phyloP scores from a whole-genome alignment of 805 yeast species.

The Debaryomyces castellii region DNA sequence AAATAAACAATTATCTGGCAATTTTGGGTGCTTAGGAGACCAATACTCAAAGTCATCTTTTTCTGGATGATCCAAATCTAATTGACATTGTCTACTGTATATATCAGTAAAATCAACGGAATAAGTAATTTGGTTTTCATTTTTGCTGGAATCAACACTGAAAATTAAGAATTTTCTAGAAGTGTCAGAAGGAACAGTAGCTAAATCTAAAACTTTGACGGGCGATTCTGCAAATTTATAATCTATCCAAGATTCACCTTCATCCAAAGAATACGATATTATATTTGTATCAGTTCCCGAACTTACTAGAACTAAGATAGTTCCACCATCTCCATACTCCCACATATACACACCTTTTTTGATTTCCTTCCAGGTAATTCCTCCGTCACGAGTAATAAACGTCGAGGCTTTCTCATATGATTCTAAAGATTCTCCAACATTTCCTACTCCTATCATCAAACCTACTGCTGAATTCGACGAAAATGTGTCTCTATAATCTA shows the following conservation, averaged over 20 bases:
- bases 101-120: slow-evolving; percentile 38
- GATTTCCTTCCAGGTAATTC: slow-evolving; percentile 82
- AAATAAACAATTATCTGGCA: slow-evolving; percentile 39
- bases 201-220: slow-evolving; percentile 65
- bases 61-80: slow-evolving; percentile 41
- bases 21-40: slow-evolving; percentile 39
- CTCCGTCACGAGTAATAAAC: slow-evolving; percentile 86
- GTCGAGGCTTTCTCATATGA: slow-evolving; percentile 59
- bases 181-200: slow-evolving; percentile 92
- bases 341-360: slow-evolving; percentile 76
- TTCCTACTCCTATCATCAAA: slow-evolving; percentile 87
- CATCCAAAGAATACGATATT: slow-evolving; percentile 69
- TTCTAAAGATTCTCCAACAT: slow-evolving; percentile 67
- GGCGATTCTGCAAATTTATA: slow-evolving; percentile 58
- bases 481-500: slow-evolving; percentile 78
- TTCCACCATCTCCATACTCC: slow-evolving; percentile 97
- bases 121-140: slow-evolving; percentile 40
- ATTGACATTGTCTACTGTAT: slow-evolving; percentile 39
- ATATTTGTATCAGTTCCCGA: slow-evolving; percentile 57
- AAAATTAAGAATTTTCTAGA: slow-evolving; percentile 74
- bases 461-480: slow-evolving; percentile 92
- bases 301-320: slow-evolving; percentile 72
- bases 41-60: slow-evolving; percentile 43
- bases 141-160: slow-evolving; percentile 49
- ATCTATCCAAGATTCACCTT: slow-evolving; percentile 75